Percentiles rank a stretch among this genome's conserved stretches.
These are phyloP conservation scores for Zoysia matrella DNA, from an alignment of 202 grass and related monocot genomes.

Conservation along the genomic window DNA sequence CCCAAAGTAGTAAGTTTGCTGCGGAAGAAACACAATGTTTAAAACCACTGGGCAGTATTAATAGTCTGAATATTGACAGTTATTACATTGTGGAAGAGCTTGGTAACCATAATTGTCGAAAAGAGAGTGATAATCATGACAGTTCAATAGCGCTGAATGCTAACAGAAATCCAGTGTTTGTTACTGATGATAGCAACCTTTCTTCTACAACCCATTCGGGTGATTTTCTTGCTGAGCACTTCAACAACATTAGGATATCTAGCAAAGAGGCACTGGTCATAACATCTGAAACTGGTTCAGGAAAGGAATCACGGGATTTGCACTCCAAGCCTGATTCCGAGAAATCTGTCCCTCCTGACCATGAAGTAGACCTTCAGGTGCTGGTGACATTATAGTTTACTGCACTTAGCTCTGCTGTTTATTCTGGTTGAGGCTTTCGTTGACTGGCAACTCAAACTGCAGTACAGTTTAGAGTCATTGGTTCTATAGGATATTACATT, in stretches of 20 bases:
- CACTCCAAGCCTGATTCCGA: conserved; percentile 41
- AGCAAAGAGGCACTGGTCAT: conserved; percentile 33
- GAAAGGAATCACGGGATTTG: conserved; percentile 47
- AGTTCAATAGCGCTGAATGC: neutral
- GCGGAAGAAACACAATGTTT: conserved; percentile 29
- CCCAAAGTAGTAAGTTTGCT: conserved; percentile 29
- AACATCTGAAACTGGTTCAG: conserved; percentile 41
- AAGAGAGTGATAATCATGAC: conserved; percentile 28
- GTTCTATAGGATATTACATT: conserved; percentile 41
- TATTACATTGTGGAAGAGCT: conserved; percentile 26
- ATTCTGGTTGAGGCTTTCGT: conserved; percentile 23
- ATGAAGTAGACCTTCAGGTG: conserved; percentile 50
- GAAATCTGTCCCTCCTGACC: conserved; percentile 43
- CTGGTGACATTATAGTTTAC: conserved; percentile 44
- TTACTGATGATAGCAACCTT: conserved; percentile 30
- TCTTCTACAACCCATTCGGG: conserved; percentile 21
- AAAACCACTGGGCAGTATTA: neutral
- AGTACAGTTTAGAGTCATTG: conserved; percentile 34
- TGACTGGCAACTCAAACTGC: conserved; percentile 26
- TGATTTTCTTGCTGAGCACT: conserved; percentile 47
- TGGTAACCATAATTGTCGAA: conserved; percentile 12
- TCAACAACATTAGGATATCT: conserved; percentile 45
- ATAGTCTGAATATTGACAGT: conserved; percentile 15
- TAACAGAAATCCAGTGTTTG: conserved; percentile 3
- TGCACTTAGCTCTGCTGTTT: conserved; percentile 3